Conservation (phyloP, 78 protist genomes). For the Dictyostelium purpureum region DNA sequence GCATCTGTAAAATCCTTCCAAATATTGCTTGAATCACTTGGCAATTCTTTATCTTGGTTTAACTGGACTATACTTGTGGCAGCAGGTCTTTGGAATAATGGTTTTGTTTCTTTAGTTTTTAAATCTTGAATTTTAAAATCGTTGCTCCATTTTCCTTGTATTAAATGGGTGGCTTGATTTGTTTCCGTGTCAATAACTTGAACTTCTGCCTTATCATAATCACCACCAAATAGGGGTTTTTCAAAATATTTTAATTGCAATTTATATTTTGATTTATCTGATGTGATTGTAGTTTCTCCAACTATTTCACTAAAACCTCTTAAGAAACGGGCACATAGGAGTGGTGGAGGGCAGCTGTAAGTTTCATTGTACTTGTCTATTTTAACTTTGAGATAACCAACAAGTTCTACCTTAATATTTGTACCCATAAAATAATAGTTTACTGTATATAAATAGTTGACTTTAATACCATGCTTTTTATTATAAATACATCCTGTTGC, state of each 20-base stretch:
- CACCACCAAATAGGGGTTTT: background rate
- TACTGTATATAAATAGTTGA: background rate
- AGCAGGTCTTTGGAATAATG: background rate
- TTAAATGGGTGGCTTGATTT: background rate
- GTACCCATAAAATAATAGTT: background rate
- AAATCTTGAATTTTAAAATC: background rate
- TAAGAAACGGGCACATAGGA: background rate
- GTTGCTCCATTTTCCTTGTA: background rate
- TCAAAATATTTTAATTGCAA: background rate
- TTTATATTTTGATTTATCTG: background rate
- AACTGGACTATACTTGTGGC: background rate
- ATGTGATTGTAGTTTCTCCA: background rate
- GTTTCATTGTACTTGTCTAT: background rate
- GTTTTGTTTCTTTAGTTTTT: background rate
- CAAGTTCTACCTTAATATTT: background rate
- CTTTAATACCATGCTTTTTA: background rate
- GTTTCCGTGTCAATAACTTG: background rate
- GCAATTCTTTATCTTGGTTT: background rate
- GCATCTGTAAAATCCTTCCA: background rate
- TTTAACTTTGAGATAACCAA: background rate
- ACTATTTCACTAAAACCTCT: background rate
- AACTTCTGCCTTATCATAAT: background rate
- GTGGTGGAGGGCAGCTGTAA: background rate
- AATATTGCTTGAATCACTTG: background rate
- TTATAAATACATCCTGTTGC: too few species aligned